Base-by-base conservation (phyloP, 371 early-diverging fungal genomes). In the Mucor irregularis region DNA sequence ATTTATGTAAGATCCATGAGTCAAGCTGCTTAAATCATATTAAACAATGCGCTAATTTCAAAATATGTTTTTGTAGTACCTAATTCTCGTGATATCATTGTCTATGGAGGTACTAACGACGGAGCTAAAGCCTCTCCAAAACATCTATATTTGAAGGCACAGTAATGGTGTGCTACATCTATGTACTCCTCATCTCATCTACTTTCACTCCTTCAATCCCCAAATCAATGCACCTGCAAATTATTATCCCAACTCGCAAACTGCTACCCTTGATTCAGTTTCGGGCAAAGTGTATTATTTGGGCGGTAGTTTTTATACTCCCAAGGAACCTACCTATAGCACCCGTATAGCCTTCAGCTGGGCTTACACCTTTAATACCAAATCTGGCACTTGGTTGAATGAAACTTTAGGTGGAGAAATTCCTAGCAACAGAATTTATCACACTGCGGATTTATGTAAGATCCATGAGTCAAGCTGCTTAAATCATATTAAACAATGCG, bases 361-460 rank as follows among this genome's bases (percentile, higher is more conserved):
- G 14, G 33, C 44, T 2, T 7, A 30, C 3, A 29, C 29, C 2
- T 56, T 56, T 49, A 34, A 49, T 24, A 56, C 49, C 21, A n/a
- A n/a, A 11, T 14, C 8, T 6, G 49, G 49, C 10, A 2, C 38
- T 24, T 56, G 57, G 57, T 28, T 25, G 10, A 31, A 39, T 10
- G 30, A 38, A 5, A 29, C 22, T 0, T 33, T 56, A 0, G 17
- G 8, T 22, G 57, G 49, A 3, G 24, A 22, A 0, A 25, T 56
- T 22, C 57, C 57, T 14, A 30, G 43, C 5, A 2, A 31, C 14
- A 9, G 57, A 25, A 24, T 37, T 16, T 42, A 28, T 25, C 57
- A 56, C 33, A 24, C 57, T 4, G 28, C 43, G 14, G 49, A 28
- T 4, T 4, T 56, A 11, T 34, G 57, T 56, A 56, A n/a, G n/a